Conservation (phyloP, 1,284 basidiomycete genomes). For the Mycena citricolor region DNA sequence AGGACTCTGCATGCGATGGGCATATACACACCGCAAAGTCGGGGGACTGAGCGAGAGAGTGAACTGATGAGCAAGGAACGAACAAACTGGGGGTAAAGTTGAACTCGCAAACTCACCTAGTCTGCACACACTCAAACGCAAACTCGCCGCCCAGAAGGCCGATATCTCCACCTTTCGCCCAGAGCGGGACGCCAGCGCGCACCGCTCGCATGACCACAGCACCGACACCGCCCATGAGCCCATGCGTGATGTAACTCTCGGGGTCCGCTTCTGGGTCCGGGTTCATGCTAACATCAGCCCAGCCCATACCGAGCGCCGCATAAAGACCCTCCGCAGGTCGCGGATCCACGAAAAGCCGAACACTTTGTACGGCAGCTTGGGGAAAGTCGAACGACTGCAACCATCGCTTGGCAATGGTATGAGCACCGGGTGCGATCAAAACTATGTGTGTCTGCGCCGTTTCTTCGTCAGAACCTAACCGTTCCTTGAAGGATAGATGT, state of each 20-base stretch:
- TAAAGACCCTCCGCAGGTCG: constrained; percentile 57
- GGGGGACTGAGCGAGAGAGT: background rate
- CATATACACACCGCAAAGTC: constrained; percentile 59
- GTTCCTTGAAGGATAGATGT: too few species aligned
- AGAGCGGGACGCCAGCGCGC: constrained; percentile 72
- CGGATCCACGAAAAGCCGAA: constrained; percentile 80
- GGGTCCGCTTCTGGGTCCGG: constrained; percentile 30
- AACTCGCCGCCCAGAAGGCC: constrained; percentile 88
- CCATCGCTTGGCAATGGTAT: constrained; percentile 72
- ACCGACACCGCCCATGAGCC: constrained; percentile 62
- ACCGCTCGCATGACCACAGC: constrained; percentile 70
- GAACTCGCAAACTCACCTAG: constrained; percentile 36
- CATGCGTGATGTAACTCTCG: constrained; percentile 66
- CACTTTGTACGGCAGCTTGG: background rate
- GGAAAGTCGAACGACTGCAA: constrained; percentile 40
- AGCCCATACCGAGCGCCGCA: constrained; percentile 73
- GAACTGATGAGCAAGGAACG: constrained; percentile 18
- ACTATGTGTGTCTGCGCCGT: constrained; percentile 44
- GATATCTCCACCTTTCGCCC: constrained; percentile 76
- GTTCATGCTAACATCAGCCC: constrained; percentile 22
- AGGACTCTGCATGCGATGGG: constrained; percentile 73
- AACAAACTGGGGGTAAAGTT: constrained; percentile 16
- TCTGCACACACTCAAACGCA: constrained; percentile 68
- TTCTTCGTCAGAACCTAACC: constrained; percentile 1
- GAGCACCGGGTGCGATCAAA: constrained; percentile 78